Evolutionary conservation across 78 protist species (phyloP).

Genomic region (Planoprotostelium fungivorum): DNA sequence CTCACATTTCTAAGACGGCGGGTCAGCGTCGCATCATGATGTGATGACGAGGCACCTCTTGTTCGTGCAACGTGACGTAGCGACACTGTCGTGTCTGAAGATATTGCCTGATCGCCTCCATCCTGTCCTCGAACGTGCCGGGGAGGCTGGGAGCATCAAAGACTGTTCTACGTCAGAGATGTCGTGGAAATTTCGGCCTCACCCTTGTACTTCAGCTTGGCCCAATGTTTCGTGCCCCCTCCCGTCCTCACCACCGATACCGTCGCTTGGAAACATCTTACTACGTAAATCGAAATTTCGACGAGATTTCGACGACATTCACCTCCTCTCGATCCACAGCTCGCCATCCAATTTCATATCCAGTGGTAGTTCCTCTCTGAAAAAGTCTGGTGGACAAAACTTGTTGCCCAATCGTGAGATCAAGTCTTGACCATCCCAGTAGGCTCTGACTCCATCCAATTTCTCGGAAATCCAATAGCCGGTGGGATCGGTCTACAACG

Average conservation of each 20-base stretch:
- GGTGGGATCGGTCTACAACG: background rate
- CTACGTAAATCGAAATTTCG: background rate
- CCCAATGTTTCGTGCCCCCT: background rate
- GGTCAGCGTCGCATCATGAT: background rate
- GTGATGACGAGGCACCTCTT: background rate
- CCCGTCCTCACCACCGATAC: background rate
- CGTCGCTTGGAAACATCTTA: background rate
- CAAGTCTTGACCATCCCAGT: slow-evolving; percentile 31
- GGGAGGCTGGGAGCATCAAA: slow-evolving; percentile 4
- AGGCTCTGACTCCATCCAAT: slow-evolving; percentile 60
- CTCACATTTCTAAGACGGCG: background rate
- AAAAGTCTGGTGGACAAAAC: slow-evolving; percentile 26
- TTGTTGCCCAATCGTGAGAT: slow-evolving; percentile 36
- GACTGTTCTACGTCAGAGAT: slow-evolving; percentile 15
- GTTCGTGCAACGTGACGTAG: background rate
- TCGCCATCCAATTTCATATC: slow-evolving; percentile 38
- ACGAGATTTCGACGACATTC: background rate
- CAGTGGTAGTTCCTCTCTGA: slow-evolving; percentile 8
- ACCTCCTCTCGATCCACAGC: slow-evolving; percentile 13
- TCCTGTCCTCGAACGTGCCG: slow-evolving; percentile 13
- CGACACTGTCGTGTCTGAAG: background rate
- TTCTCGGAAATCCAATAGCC: slow-evolving; percentile 57
- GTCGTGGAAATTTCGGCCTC: background rate
- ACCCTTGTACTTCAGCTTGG: background rate
- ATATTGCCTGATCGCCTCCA: background rate